phyloP scores from a whole-genome alignment of 75 land plant genomes.

The Cupressus sempervirens region DNA sequence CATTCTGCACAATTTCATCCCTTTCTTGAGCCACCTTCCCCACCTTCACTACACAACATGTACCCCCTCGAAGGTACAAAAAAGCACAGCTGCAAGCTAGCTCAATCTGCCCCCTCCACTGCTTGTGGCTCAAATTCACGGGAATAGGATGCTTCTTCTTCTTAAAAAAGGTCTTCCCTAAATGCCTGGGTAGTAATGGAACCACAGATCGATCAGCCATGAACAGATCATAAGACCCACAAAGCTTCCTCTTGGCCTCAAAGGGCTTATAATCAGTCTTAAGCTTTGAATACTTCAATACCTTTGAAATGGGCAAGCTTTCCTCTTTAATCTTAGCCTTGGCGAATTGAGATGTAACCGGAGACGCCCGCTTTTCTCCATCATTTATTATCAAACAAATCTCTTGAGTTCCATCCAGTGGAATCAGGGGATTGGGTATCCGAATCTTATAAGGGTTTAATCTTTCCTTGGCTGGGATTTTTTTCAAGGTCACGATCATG shows the following conservation, averaged over 20 bases:
- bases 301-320: slow-evolving; percentile 49
- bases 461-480: slow-evolving; percentile 43
- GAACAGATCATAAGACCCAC: slow-evolving; percentile 76
- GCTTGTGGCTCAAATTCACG: slow-evolving; percentile 43
- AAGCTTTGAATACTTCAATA: slow-evolving; percentile 55
- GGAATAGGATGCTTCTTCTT: slow-evolving; percentile 82
- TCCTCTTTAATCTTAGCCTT: slow-evolving; percentile 36
- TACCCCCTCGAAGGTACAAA: slow-evolving; percentile 60
- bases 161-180: slow-evolving; percentile 75
- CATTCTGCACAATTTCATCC: slow-evolving; percentile 64
- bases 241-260: slow-evolving; percentile 78
- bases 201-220: slow-evolving; percentile 57
- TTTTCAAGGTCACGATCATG: slow-evolving; percentile 53
- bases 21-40: slow-evolving; percentile 50
- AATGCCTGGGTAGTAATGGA: slow-evolving; percentile 45
- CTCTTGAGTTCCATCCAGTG: slow-evolving; percentile 30
- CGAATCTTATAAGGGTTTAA: slow-evolving; percentile 50
- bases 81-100: slow-evolving; percentile 45
- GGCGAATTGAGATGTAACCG: slow-evolving; percentile 28
- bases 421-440: slow-evolving; percentile 61
- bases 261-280: slow-evolving; percentile 48
- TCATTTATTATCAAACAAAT: slow-evolving; percentile 72
- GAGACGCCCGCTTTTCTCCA: slow-evolving; percentile 20
- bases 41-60: slow-evolving; percentile 63
- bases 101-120: slow-evolving; percentile 67